These are phyloP conservation scores for Didymellaceae sp. DNA, from an alignment of 2,329 filamentous ascomycete species.

Conservation along the genomic window DNA sequence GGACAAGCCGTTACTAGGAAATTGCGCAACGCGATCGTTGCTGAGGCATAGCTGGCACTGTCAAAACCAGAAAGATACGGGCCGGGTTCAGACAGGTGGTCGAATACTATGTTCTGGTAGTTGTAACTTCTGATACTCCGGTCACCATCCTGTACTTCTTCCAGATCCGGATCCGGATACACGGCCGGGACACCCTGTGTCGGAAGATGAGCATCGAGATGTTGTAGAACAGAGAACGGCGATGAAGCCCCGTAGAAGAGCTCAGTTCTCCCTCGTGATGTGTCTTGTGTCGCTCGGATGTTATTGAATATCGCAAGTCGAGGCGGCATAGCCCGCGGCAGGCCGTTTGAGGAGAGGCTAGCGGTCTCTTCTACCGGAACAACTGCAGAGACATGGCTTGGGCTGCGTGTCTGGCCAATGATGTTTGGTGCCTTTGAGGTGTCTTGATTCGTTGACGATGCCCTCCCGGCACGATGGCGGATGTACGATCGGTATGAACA, in stretches of 20 bases:
- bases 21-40: slow-evolving; percentile 10
- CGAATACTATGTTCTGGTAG: slow-evolving; percentile 17
- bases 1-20: slow-evolving; percentile 12
- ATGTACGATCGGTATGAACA: slow-evolving; percentile 14
- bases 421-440: background rate
- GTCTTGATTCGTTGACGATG: background rate
- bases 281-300: slow-evolving; percentile 14
- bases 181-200: slow-evolving; percentile 4
- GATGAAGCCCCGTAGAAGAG: slow-evolving; percentile 17
- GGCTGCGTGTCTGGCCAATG: background rate
- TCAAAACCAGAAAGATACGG: background rate
- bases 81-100: slow-evolving; percentile 3
- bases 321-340: slow-evolving; percentile 8
- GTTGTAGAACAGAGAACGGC: slow-evolving; percentile 13
- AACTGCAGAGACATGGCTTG: too few relatives aligned
- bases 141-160: slow-evolving; percentile 9
- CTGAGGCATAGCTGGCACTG: slow-evolving; percentile 3
- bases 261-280: slow-evolving; percentile 7
- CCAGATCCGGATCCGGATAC: background rate
- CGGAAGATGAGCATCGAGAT: slow-evolving; percentile 15
- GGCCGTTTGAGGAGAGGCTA: background rate
- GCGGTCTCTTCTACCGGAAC: background rate
- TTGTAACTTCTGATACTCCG: slow-evolving; percentile 15
- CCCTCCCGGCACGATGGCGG: slow-evolving; percentile 1
- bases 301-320: slow-evolving; percentile 17